phyloP scores from a whole-genome alignment of 768 basidiomycete species.

The Tricholoma saponaceum region DNA sequence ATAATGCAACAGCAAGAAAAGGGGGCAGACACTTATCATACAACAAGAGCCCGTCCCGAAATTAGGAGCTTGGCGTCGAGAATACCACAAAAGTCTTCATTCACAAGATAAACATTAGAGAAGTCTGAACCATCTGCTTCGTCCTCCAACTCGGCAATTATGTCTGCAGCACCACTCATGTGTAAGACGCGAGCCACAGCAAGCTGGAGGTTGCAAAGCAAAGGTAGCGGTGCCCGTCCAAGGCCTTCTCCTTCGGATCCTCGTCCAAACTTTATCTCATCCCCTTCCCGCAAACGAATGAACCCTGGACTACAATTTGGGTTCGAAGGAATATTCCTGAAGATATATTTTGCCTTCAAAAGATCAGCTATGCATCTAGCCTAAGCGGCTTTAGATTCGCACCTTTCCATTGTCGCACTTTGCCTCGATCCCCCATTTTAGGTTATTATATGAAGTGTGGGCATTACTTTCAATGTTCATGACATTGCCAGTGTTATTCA shows the following conservation, averaged over 20 bases:
- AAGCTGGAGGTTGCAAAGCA: slow-evolving; percentile 20
- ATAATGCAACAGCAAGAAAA: not conserved
- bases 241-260: slow-evolving; percentile 12
- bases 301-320: slow-evolving; percentile 2
- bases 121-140: not conserved
- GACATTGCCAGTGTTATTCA: slow-evolving; percentile 9
- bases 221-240: slow-evolving; percentile 14
- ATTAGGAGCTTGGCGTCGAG: not conserved
- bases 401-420: slow-evolving; percentile 3
- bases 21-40: not conserved
- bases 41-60: not conserved
- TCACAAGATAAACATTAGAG: not conserved
- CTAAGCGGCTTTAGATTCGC: not conserved
- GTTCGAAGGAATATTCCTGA: slow-evolving; percentile 9
- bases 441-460: slow-evolving; percentile 9
- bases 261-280: slow-evolving; percentile 14
- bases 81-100: not conserved
- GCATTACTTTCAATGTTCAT: slow-evolving; percentile 6
- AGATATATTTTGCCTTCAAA: slow-evolving; percentile 6
- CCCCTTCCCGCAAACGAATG: slow-evolving; percentile 13
- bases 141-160: not conserved
- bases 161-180: not conserved
- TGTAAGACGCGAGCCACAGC: slow-evolving; percentile 18
- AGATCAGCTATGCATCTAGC: not conserved
- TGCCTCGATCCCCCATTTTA: slow-evolving; percentile 14